phyloP scores from a whole-genome alignment of 2,329 filamentous ascomycete species.

The Verticillium dahliae region DNA sequence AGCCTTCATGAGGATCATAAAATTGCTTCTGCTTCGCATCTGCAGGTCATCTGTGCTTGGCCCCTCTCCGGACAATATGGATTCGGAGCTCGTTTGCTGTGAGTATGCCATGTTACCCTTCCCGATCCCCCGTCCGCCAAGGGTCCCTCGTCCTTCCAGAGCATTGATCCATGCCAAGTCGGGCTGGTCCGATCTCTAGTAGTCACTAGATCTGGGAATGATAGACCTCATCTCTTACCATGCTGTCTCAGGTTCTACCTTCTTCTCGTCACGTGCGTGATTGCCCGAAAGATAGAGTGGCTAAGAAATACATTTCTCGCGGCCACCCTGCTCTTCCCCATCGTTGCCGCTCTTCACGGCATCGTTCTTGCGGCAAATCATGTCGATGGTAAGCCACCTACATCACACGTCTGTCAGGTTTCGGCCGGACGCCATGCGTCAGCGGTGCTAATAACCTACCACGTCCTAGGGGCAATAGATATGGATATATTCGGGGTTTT shows the following conservation, averaged over 20 bases:
- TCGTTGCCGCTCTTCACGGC: conserved; percentile 56
- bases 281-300: conserved; percentile 57
- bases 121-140: neutral
- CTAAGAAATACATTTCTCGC: conserved; percentile 57
- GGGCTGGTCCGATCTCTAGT: too few relatives aligned
- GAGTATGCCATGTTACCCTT: conserved; percentile 14
- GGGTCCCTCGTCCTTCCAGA: too few relatives aligned
- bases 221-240: too few relatives aligned
- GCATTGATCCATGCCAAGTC: too few relatives aligned
- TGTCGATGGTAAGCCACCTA: conserved; percentile 40
- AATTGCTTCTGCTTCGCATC: conserved; percentile 12
- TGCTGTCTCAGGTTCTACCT: conserved; percentile 48
- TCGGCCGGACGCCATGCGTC: neutral
- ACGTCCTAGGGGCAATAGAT: conserved; percentile 50
- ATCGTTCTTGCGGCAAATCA: conserved; percentile 56
- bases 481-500: conserved; percentile 65
- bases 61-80: conserved; percentile 53
- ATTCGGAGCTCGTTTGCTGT: conserved; percentile 45
- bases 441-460: neutral
- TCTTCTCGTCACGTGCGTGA: conserved; percentile 54
- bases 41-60: conserved; percentile 45
- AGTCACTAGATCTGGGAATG: too few relatives aligned
- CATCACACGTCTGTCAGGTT: neutral
- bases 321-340: conserved; percentile 55
- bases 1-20: too few relatives aligned